phyloP scores from a whole-genome alignment of 441 rosid species.

The Jatropha podagrica region DNA sequence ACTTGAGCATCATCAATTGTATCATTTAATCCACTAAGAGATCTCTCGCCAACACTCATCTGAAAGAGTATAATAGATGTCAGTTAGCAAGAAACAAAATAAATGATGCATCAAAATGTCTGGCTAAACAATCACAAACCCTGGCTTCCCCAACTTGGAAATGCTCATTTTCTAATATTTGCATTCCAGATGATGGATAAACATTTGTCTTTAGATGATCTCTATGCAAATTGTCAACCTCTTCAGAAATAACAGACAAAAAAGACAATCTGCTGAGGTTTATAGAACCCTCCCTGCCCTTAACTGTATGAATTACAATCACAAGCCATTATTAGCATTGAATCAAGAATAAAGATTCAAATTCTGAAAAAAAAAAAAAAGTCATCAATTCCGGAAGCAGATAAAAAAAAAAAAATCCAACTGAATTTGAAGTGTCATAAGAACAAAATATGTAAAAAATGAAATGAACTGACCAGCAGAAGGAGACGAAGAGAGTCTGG shows the following conservation, averaged over 20 bases:
- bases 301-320: slow-evolving; percentile 33
- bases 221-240: slow-evolving; percentile 29
- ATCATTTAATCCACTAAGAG: slow-evolving; percentile 20
- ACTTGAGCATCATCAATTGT: slow-evolving; percentile 16
- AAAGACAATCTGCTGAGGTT: slow-evolving; percentile 43
- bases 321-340: neutral
- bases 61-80: slow-evolving; percentile 26
- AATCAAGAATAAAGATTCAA: neutral
- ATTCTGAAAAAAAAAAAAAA: neutral
- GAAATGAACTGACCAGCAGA: slow-evolving; percentile 34
- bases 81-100: neutral
- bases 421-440: neutral
- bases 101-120: neutral
- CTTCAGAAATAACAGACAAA: slow-evolving; percentile 45
- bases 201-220: slow-evolving; percentile 35
- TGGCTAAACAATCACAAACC: slow-evolving; percentile 33
- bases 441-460: neutral
- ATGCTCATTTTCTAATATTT: slow-evolving; percentile 38
- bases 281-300: slow-evolving; percentile 43
- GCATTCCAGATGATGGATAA: slow-evolving; percentile 40
- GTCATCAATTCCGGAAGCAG: neutral
- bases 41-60: slow-evolving; percentile 37
- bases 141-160: slow-evolving; percentile 35
- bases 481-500: slow-evolving; percentile 30
- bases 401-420: neutral